phyloP scores from a whole-genome alignment of 108 stramenopile genomes.

The Stephanodiscus minutulus region DNA sequence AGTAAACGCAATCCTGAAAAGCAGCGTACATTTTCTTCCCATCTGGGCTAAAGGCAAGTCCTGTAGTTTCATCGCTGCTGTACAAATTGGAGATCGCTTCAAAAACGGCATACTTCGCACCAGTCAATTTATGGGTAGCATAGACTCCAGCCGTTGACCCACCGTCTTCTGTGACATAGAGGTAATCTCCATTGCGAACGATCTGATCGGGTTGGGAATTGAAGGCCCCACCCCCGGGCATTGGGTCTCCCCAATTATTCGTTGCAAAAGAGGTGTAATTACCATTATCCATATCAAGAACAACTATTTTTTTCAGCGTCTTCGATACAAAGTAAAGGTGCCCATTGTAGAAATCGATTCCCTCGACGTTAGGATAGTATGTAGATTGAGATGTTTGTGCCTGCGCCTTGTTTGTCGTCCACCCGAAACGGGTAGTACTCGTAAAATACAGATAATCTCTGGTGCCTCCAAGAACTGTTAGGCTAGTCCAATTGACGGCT shows the following conservation, averaged over 20 bases:
- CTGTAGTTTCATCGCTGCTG: constrained; percentile 56
- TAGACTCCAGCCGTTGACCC: constrained; percentile 43
- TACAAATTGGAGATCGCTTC: constrained; percentile 9
- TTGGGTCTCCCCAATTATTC: not conserved
- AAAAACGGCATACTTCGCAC: constrained; percentile 40
- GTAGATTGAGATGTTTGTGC: constrained; percentile 7
- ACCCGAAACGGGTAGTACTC: not conserved
- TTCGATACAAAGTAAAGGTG: constrained; percentile 51
- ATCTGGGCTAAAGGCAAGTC: constrained; percentile 63
- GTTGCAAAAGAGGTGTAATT: not conserved
- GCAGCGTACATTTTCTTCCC: constrained; percentile 29
- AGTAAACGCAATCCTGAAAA: constrained; percentile 3
- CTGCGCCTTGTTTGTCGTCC: not conserved
- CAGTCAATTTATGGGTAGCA: constrained; percentile 24
- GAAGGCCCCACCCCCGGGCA: constrained; percentile 24
- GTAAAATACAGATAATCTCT: not conserved
- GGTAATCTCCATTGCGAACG: constrained; percentile 22
- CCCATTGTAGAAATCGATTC: constrained; percentile 36
- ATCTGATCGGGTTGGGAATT: constrained; percentile 54
- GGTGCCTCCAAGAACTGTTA: not conserved
- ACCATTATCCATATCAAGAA: constrained; percentile 15
- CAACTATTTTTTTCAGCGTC: not conserved
- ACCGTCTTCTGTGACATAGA: constrained; percentile 62
- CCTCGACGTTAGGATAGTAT: constrained; percentile 30
- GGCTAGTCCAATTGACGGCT: constrained; percentile 1